Conservation (phyloP, 106 monocot species). For the Gastrodia elata region DNA sequence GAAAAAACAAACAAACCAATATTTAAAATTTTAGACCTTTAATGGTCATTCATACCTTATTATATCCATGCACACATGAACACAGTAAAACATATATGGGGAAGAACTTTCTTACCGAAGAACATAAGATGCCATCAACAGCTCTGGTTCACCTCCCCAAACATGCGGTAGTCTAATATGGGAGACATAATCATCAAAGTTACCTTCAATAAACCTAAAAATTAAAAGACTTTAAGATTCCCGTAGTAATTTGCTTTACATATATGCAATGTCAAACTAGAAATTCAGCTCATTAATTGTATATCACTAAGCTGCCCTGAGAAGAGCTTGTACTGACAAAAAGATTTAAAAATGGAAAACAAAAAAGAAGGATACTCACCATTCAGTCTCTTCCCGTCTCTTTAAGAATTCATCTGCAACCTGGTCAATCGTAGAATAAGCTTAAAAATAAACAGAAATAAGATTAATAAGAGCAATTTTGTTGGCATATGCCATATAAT, state of each 20-base stretch:
- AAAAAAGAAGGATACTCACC: conserved; percentile 35
- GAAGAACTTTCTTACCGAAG: conserved; percentile 41
- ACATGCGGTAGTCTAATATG: conserved; percentile 85
- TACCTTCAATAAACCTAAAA: conserved; percentile 89
- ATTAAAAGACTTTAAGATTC: background rate
- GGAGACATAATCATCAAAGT: conserved; percentile 81
- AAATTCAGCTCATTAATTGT: background rate
- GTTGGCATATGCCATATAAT: too few relatives aligned
- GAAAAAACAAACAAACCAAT: background rate
- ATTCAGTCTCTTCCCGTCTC: conserved; percentile 83
- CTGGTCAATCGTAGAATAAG: conserved; percentile 30
- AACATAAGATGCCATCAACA: conserved; percentile 96
- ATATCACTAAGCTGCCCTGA: background rate
- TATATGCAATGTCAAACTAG: conserved; percentile 2
- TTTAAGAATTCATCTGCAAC: conserved; percentile 90
- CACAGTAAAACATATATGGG: background rate
- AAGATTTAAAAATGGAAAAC: background rate
- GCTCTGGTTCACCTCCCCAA: conserved; percentile 97
- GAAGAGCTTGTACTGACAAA: background rate
- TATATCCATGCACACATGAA: background rate
- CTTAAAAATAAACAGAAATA: background rate
- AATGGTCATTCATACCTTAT: background rate
- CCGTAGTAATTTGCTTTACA: background rate
- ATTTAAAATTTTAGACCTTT: background rate
- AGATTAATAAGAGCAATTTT: background rate